Percentiles rank a stretch among this genome's conserved stretches.
phyloP scores from a whole-genome alignment of 2,329 filamentous ascomycete genomes.

The Aspergillus pseudotamarii region DNA sequence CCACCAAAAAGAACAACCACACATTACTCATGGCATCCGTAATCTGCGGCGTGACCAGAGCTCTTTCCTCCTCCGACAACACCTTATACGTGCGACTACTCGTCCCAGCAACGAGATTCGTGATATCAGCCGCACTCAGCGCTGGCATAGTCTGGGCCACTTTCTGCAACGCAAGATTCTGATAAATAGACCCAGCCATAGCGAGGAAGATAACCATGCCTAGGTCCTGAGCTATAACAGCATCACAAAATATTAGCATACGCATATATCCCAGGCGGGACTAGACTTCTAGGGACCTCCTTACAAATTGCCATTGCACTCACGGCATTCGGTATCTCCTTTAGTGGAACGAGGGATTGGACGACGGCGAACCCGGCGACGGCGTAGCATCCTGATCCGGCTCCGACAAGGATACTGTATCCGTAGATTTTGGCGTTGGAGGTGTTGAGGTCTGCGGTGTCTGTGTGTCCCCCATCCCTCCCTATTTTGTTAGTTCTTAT shows the following conservation, averaged over 20 bases:
- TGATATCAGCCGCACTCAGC: conserved; percentile 1
- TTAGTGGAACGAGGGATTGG: no score
- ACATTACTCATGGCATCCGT: conserved; percentile 10
- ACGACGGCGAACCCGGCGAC: no score
- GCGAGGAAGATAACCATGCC: conserved; percentile 8
- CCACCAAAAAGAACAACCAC: conserved; percentile 13
- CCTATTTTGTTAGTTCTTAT: no score
- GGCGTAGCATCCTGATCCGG: no score
- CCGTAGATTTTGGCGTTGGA: no score
- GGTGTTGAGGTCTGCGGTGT: no score
- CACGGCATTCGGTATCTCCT: no score
- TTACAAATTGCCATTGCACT: conserved; percentile 8
- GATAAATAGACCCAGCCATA: conserved; percentile 4
- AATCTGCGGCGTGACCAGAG: conserved; percentile 10
- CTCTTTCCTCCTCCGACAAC: not conserved
- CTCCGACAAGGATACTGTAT: no score
- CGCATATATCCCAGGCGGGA: no score
- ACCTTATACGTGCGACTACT: conserved; percentile 5
- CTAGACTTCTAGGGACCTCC: not conserved
- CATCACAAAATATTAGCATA: not conserved
- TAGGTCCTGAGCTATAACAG: conserved; percentile 5
- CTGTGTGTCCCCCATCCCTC: no score
- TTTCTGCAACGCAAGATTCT: conserved; percentile 7
- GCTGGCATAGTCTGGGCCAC: not conserved
- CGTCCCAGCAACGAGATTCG: not conserved